These are phyloP conservation scores for Albizia julibrissin DNA, from an alignment of 306 rosid species.

Conservation along the genomic window DNA sequence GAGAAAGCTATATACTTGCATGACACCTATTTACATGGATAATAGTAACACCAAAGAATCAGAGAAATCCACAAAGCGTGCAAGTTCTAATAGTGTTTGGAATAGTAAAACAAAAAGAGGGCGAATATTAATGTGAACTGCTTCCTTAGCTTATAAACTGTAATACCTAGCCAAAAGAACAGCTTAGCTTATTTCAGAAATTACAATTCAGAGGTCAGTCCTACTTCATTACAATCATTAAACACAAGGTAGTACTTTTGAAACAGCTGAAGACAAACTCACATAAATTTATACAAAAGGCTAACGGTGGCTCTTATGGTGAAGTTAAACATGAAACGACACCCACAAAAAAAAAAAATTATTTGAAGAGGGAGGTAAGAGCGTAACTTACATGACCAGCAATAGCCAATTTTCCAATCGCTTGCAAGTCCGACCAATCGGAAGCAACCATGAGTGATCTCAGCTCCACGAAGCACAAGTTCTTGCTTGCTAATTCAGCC, in stretches of 20 bases:
- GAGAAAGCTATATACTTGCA: conserved; percentile 2
- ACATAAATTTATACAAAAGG: not conserved
- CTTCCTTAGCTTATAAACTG: not conserved
- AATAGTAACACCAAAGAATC: conserved; percentile 8
- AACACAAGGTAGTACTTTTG: not conserved
- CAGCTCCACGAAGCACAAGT: conserved; percentile 69
- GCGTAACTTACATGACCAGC: conserved; percentile 82
- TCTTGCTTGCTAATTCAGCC: conserved; percentile 44
- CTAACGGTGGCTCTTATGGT: not conserved
- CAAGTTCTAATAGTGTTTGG: not conserved
- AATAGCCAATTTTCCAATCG: conserved; percentile 73
- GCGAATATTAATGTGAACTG: not conserved
- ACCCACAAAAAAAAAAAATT: not conserved
- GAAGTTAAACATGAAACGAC: not conserved
- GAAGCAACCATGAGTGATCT: conserved; percentile 89
- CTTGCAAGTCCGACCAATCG: conserved; percentile 68
- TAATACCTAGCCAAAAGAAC: not conserved
- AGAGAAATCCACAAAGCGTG: conserved; percentile 3
- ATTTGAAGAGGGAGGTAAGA: not conserved
- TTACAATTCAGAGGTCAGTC: not conserved
- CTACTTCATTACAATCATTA: not conserved
- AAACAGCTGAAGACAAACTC: not conserved
- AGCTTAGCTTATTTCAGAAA: not conserved
- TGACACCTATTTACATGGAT: not conserved
- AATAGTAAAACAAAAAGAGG: not conserved